A percentile compares a stretch with the other conserved stretches of the same genome.
These are phyloP conservation scores for Thielaviopsis populi DNA, from an alignment of 2,329 filamentous ascomycete species.

Conservation along the genomic window DNA sequence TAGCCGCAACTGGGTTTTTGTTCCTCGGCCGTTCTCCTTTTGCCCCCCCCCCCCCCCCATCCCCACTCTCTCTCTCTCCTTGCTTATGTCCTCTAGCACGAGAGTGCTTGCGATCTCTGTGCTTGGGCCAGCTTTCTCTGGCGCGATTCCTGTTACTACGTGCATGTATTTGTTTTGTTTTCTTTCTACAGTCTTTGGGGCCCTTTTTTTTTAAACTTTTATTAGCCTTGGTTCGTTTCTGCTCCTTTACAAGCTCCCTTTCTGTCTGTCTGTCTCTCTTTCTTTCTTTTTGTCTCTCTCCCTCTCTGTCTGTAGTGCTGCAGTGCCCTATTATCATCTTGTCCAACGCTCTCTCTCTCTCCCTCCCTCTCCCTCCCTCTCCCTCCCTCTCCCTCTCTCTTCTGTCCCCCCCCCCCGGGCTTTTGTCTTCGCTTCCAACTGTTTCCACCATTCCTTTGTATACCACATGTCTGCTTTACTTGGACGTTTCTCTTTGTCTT, in stretches of 20 bases:
- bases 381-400: too few relatives aligned
- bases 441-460: background rate
- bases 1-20: slow-evolving; percentile 27
- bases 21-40: slow-evolving; percentile 18
- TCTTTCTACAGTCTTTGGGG: background rate
- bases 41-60: background rate
- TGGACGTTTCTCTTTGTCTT: background rate
- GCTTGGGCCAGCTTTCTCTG: background rate
- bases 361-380: background rate
- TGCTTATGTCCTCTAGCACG: background rate
- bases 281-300: too few relatives aligned
- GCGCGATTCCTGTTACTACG: background rate
- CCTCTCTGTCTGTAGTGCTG: too few relatives aligned
- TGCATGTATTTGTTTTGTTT: background rate
- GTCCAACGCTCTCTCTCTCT: background rate
- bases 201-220: background rate
- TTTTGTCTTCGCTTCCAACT: background rate
- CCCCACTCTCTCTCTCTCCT: background rate
- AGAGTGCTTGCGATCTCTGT: background rate
- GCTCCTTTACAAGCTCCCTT: too few relatives aligned
- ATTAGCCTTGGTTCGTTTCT: background rate
- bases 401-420: background rate
- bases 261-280: too few relatives aligned
- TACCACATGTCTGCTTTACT: background rate
- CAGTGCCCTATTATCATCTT: background rate